Conservation (phyloP, 2,329 filamentous ascomycete species). For the Lizonia empirigonia region DNA sequence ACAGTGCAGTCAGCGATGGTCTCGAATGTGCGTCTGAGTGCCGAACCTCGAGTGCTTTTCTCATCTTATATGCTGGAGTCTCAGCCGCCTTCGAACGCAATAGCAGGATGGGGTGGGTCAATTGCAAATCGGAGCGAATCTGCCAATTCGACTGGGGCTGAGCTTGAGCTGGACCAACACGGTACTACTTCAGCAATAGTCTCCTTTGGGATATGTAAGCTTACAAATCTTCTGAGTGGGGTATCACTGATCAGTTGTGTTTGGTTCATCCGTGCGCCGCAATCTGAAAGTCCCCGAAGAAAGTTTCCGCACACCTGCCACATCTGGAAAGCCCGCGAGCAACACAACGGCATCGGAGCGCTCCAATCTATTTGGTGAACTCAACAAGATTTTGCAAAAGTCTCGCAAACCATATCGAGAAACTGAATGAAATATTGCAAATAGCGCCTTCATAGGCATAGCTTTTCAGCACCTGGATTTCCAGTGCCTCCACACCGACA, state of each 20-base stretch:
- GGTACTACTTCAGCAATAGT: background rate
- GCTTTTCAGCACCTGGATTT: too few species aligned
- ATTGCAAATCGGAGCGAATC: background rate
- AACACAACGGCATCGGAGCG: background rate
- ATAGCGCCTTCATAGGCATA: too few species aligned
- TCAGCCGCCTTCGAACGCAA: background rate
- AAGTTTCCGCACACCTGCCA: slow-evolving; percentile 2
- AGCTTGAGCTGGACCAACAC: background rate
- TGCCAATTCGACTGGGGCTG: too few species aligned
- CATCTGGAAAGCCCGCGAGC: background rate
- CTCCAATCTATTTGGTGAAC: background rate
- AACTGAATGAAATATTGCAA: too few species aligned
- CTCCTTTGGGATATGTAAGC: background rate
- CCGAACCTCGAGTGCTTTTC: too few species aligned
- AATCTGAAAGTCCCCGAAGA: background rate
- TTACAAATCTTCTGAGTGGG: background rate
- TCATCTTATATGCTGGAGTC: background rate
- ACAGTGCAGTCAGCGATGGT: too few species aligned
- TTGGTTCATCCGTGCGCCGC: background rate
- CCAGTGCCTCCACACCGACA: too few species aligned
- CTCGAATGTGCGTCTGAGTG: too few species aligned
- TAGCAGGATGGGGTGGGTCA: background rate
- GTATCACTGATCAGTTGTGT: background rate
- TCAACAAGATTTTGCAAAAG: background rate
- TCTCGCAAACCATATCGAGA: too few species aligned